Percentiles rank a stretch among this genome's conserved stretches.
phyloP scores from a whole-genome alignment of 257 asterid species.

The Lavandula angustifolia region DNA sequence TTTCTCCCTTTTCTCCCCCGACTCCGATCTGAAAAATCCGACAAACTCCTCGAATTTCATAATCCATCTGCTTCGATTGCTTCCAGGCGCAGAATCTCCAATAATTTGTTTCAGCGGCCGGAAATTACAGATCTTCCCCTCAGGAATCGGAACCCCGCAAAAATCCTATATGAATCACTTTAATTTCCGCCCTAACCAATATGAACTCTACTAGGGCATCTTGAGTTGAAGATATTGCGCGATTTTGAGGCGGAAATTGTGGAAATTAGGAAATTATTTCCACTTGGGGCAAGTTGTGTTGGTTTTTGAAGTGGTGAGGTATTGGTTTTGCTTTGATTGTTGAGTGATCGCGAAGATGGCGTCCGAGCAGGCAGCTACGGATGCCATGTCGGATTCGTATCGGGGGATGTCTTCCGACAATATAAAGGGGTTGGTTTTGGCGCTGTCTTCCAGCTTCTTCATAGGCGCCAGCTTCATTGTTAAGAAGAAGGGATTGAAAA shows the following conservation, averaged over 20 bases:
- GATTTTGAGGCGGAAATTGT: constrained; percentile 30
- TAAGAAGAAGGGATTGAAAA: constrained; percentile 86
- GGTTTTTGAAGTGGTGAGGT: constrained; percentile 32
- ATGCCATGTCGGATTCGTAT: constrained; percentile 36
- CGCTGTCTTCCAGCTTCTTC: constrained; percentile 74
- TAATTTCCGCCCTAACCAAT: constrained; percentile 1
- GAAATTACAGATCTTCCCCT: constrained; percentile 32
- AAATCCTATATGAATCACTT: constrained; percentile 22
- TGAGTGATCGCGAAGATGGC: constrained; percentile 42
- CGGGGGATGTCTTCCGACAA: constrained; percentile 74
- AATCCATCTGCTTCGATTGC: background rate
- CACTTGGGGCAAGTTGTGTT: constrained; percentile 11
- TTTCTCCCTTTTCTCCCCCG: constrained; percentile 19
- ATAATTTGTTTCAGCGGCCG: constrained; percentile 6
- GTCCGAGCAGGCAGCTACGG: constrained; percentile 43
- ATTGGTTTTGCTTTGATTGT: constrained; percentile 14
- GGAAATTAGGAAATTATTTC: constrained; percentile 24
- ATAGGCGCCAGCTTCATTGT: constrained; percentile 85
- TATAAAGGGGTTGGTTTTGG: constrained; percentile 70
- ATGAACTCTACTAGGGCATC: constrained; percentile 11
- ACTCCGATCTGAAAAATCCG: constrained; percentile 36
- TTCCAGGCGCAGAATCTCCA: background rate
- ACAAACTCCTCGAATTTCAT: background rate
- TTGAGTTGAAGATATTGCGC: constrained; percentile 9
- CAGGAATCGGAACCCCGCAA: constrained; percentile 14